Base-by-base conservation (phyloP, 2,329 filamentous ascomycete species). In the Sarocladium brachiariae region DNA sequence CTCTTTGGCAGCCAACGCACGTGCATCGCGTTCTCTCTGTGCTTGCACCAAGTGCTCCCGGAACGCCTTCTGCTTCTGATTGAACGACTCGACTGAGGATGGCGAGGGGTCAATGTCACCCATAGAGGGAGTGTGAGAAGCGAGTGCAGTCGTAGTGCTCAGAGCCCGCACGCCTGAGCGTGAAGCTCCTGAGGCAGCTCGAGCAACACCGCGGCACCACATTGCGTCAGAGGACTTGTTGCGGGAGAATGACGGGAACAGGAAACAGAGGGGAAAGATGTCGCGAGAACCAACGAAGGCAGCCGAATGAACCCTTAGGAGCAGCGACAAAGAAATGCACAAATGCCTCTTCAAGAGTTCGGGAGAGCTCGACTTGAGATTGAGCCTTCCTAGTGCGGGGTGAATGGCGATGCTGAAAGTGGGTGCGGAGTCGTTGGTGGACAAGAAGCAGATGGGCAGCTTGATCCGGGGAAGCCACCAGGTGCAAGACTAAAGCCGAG, bases 11-110 rank as follows among this genome's bases (percentile, higher is more conserved):
- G 63, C 64, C 59, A 71, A 77, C 76, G 70, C 74, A 96, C 90
- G 91, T 78, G 90, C 87, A 84, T 88, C 84, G 75, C 86, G 81
- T 72, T 87, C 87, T 74, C 85, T 87, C 70, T 87, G 83, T 65
- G 83, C 83, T 70, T 85, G 80, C 61, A 83, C 79, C 61, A 95
- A 74, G 66, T 87, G 81, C 69, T 91, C 84, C 65, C 93, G 87
- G 72, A 96, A 97, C 63, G 84, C 78, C 69, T 85, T 86, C 73
- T 96, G 91, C 69, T 86, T 89, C 62, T 77, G 72, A 65, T 87
- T 89, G 77, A 97, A 99, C 51, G 78, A 75, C 50, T 83, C 76
- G 57, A 87, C 84, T 55, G 81, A 81, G 55, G 87, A 75, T 46
- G 84, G 80, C 41, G 67, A 65, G 16, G 70, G 68, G 76, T 86